Base-by-base conservation (phyloP, 2,329 filamentous ascomycete genomes). In the Colletotrichum scovillei region DNA sequence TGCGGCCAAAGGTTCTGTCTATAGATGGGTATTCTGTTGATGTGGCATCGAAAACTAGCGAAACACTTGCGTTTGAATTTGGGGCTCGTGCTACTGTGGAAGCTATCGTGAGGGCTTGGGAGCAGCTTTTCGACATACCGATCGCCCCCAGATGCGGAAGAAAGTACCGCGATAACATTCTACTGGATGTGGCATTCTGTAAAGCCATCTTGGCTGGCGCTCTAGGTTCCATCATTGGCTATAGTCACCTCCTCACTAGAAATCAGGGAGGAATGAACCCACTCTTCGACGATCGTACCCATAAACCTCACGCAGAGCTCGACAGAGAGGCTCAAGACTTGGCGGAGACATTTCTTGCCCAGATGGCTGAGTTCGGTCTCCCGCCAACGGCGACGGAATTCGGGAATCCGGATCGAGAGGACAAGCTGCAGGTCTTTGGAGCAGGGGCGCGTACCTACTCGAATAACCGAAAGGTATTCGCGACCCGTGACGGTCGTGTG, bases 21-120 rank as follows among this genome's bases (percentile, higher is more conserved):
- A 24, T 73, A 24, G 69, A 73, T 46, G 74, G 74, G 3, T 76
- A 75, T 38, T 58, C 53, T n/a, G 64, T 73, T 8, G 74, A 70
- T 26, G 16, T 55, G 16, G 69, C 70, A 26, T 28, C 64, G n/a
- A 69, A 28, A 14, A 66, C 60, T 7, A 69, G 59, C 26, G 69
- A 67, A 1, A 16, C 35, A 16, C 24, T 62, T 16, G 53, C 35
- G 8, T 73, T 73, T 42, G 53, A 9, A 4, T 42, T 35, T 24
- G 70, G 70, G n/a, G 22, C 32, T 19, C 53, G 35, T 12, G 46
- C 19, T n/a, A 60, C 42, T 14, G 53, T 52, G 1, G 38, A 22
- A 19, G 59, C 60, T 11, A 56, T 73, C n/a, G 19, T 35, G 57
- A 35, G 59, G 19, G 58, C 66, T 3, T 73, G 66, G 53, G 38